Base-by-base conservation (phyloP, 2,329 filamentous ascomycete genomes). In the Fonsecaea erecta region DNA sequence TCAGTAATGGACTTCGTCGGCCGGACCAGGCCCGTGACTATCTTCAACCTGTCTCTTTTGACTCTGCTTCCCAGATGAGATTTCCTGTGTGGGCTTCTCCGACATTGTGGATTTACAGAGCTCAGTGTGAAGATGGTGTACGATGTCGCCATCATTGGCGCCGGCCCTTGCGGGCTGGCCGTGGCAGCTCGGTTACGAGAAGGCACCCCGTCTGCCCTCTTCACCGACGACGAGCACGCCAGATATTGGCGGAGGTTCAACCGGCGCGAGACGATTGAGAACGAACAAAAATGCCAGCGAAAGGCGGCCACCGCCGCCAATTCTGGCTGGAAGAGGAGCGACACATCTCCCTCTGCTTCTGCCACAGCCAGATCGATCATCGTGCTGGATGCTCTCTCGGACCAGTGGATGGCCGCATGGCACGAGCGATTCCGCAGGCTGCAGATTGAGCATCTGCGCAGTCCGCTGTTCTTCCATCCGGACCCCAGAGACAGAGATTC, bases 401-500 rank as follows among this genome's bases (percentile, higher is more conserved):
- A 83, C 54, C 73, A 79, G 52, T 94, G 90, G 90, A 86, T 94
- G 81, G 77, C 83, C 9, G 82, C 86, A 46, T 94, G 91, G 91
- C 86, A 90, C 52, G 79, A 82, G 14, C 82, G 90, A 2, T 94
- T 94, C 76, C 80, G 82, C 34, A 85, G 84, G 2, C 86, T 92
- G 52, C 84, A 88, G 55, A 94, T 94, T 53, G 82, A 84, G 1
- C 86, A 93, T 71, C 79, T 95, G 43, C 83, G 91, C 16, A 93
- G 90, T 70, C 91, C 90, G 0, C 90, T 94, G 88, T 90, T 93
- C 72, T 94, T 92, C 79, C 91, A 95, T 73, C 82, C 91, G 14
- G 90, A 94, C 72, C 91, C 91, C 0, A 81, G 85, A 0, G 90
- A 94, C 75, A 82, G 90, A 1, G 91, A 94, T 77, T 88, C 88